Percentiles rank a stretch among this genome's conserved stretches.
Evolutionary conservation across 2,329 filamentous ascomycete species (phyloP).

Genomic region (Torrubiella hemipterigena): DNA sequence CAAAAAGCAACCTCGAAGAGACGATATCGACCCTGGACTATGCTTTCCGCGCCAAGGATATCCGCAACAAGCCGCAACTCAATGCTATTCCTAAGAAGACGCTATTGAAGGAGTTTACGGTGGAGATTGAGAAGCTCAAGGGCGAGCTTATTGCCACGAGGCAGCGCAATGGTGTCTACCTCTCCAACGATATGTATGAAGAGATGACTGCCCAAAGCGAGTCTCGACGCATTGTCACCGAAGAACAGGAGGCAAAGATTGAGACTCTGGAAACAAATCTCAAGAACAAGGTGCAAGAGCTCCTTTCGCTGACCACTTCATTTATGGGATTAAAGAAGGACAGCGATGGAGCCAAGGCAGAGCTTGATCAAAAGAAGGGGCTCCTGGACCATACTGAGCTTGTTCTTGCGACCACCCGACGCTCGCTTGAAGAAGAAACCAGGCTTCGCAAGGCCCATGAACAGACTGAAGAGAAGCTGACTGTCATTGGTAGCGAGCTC

Average conservation of each 20-base stretch:
- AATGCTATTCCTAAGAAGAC: slow-evolving; percentile 93
- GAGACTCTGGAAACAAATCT: slow-evolving; percentile 85
- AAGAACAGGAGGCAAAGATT: slow-evolving; percentile 86
- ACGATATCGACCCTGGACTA: slow-evolving; percentile 98
- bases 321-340: slow-evolving; percentile 87
- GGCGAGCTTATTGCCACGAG: slow-evolving; percentile 85
- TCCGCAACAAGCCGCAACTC: slow-evolving; percentile 92
- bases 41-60: slow-evolving; percentile 95
- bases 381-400: slow-evolving; percentile 81
- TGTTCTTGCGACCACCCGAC: slow-evolving; percentile 65
- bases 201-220: slow-evolving; percentile 88
- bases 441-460: slow-evolving; percentile 73
- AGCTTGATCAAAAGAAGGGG: slow-evolving; percentile 68
- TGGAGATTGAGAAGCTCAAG: slow-evolving; percentile 89
- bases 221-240: slow-evolving; percentile 77
- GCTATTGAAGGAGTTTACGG: slow-evolving; percentile 75
- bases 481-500: slow-evolving; percentile 60
- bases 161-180: slow-evolving; percentile 88
- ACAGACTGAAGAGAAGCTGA: slow-evolving; percentile 68
- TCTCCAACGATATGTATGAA: slow-evolving; percentile 80
- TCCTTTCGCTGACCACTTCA: slow-evolving; percentile 74
- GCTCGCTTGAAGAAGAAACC: slow-evolving; percentile 68
- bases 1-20: slow-evolving; percentile 90
- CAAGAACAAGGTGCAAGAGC: slow-evolving; percentile 85
- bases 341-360: slow-evolving; percentile 61